Evolutionary conservation across 1,284 basidiomycete genomes (phyloP).

Genomic region (Sphagnurus paluster): DNA sequence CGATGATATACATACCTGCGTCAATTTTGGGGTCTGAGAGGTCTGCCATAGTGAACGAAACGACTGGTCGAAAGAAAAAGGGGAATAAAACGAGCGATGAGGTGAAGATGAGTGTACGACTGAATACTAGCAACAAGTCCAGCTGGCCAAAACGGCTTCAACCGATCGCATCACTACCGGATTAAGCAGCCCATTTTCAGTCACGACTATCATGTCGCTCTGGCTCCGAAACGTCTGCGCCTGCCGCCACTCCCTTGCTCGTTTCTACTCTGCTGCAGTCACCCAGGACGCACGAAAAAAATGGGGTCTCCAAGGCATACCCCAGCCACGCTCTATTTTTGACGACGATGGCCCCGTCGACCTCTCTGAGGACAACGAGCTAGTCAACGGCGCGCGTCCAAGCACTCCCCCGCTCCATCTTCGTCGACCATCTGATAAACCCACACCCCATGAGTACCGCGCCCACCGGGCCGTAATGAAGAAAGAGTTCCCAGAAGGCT

Average conservation of each 20-base stretch:
- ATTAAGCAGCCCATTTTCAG: neutral
- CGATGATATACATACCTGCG: conserved; percentile 55
- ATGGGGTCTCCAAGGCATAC: conserved; percentile 52
- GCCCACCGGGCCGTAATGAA: conserved; percentile 62
- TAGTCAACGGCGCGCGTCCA: conserved; percentile 40
- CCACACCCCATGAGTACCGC: conserved; percentile 54
- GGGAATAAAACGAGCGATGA: conserved; percentile 21
- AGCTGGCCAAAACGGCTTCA: conserved; percentile 24
- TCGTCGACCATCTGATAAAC: conserved; percentile 37
- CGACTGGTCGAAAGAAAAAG: conserved; percentile 7
- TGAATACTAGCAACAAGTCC: conserved; percentile 3
- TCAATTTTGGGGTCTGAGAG: conserved; percentile 75
- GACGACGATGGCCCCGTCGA: conserved; percentile 47
- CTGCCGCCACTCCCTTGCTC: conserved; percentile 18
- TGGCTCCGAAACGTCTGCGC: conserved; percentile 20
- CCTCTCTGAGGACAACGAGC: conserved; percentile 53
- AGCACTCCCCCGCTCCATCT: conserved; percentile 40
- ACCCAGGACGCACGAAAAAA: conserved; percentile 25
- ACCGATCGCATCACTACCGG: conserved; percentile 20
- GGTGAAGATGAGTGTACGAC: conserved; percentile 12
- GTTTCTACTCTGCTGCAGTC: conserved; percentile 24
- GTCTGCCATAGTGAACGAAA: conserved; percentile 68
- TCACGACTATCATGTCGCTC: conserved; percentile 22
- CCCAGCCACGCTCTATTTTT: conserved; percentile 52
- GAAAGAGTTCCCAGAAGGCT: conserved; percentile 71